These are phyloP conservation scores for Hebeloma cylindrosporum DNA, from an alignment of 768 basidiomycete genomes.

Conservation along the genomic window DNA sequence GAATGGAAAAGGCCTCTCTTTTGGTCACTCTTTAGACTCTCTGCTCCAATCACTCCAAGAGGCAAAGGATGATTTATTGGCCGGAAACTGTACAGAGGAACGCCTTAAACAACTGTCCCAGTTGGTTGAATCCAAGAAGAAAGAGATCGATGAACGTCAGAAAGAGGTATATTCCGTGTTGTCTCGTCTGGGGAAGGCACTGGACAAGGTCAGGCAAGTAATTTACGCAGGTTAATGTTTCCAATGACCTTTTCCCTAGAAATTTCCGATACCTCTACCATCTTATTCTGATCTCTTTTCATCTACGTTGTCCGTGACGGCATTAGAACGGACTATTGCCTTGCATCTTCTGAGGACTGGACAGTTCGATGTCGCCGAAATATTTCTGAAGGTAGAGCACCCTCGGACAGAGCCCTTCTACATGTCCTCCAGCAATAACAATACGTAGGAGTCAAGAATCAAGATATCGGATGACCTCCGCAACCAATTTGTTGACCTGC, in stretches of 20 bases:
- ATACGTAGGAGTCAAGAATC: conserved; percentile 62
- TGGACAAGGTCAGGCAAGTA: conserved; percentile 76
- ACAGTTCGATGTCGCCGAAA: conserved; percentile 74
- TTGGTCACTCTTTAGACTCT: conserved; percentile 61
- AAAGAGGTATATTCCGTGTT: conserved; percentile 85
- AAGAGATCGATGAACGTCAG: conserved; percentile 82
- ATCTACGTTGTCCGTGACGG: conserved; percentile 54
- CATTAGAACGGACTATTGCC: conserved; percentile 70
- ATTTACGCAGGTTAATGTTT: not conserved
- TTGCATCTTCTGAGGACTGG: conserved; percentile 80
- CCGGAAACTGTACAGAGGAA: conserved; percentile 48
- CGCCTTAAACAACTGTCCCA: conserved; percentile 51
- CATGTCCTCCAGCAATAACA: not conserved
- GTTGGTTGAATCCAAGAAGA: conserved; percentile 71
- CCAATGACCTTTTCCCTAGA: conserved; percentile 35
- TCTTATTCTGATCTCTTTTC: conserved; percentile 67
- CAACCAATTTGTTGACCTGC: conserved; percentile 62
- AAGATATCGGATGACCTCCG: conserved; percentile 39
- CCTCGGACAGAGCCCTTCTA: conserved; percentile 21
- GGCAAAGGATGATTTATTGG: conserved; percentile 52
- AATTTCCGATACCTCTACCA: conserved; percentile 60
- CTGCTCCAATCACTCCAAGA: conserved; percentile 59
- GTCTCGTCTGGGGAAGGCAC: conserved; percentile 74
- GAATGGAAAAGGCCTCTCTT: conserved; percentile 55
- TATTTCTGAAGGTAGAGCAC: conserved; percentile 71